Base-by-base conservation (phyloP, 352 stramenopile genomes). In the Phytophthora cryptogea region DNA sequence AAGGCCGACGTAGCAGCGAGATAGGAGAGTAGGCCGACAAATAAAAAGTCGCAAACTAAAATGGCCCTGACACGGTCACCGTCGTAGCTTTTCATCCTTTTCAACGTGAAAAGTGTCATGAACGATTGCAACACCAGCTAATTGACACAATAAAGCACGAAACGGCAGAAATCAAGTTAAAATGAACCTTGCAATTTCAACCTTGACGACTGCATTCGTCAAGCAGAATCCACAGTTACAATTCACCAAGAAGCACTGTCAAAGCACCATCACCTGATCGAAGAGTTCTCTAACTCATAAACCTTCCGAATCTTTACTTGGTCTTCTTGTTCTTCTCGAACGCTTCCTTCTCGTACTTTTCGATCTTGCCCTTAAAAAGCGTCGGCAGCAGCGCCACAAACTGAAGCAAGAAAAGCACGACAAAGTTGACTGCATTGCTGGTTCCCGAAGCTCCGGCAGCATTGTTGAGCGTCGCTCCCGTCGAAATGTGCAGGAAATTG, bases 401-500 rank as follows among this genome's bases (percentile, higher is more conserved):
- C 54, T 95, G 86, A n/a, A 95, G 70, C 56, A 74, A 64, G 49
- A 95, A 95, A 11, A 95, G 77, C 37, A 93, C 83, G 10, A 63
- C 79, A 60, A 95, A 95, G 64, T 91, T 95, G 33, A 89, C 17
- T 10, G 72, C 72, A 53, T 95, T 95, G 66, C 71, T 93, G 23
- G 78, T 69, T 20, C 83, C 60, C 1, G 72, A 68, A 5, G 68
- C 66, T 8, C 66, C 81, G 0, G 83, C 78, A 4, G 86, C 83
- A 44, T 71, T 91, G 51, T 86, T 90, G 20, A 95, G 73, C 36
- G 86, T 92, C 45, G 83, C 82, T 20, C 86, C 86, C 2, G 86
- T 95, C 8, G 86, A 89, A 60, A 95, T 91, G 53, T 95, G 86
- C 35, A 95, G 50, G 48, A 93, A 95, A 37, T 95, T 95, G 23